Percentiles rank a stretch among this genome's conserved stretches.
Conservation (phyloP, 768 basidiomycete genomes). For the Amanita rubescens region DNA sequence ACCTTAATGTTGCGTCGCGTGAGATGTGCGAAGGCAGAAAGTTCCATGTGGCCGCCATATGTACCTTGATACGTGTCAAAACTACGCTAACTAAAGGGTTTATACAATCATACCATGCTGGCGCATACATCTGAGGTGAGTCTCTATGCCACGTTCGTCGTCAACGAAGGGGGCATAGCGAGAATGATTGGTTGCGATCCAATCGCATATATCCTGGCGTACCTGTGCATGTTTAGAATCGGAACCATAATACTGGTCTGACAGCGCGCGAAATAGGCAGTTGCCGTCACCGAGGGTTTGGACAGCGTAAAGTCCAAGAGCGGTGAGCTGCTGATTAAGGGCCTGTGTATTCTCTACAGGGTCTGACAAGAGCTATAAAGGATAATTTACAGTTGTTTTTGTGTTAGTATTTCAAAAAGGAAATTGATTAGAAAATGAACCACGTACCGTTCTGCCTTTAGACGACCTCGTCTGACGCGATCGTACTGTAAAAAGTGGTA, state of each 20-base stretch:
- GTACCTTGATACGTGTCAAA: conserved; percentile 44
- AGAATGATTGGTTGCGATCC: conserved; percentile 61
- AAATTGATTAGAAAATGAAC: conserved; percentile 4
- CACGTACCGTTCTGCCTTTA: conserved; percentile 25
- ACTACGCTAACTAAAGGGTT: not conserved
- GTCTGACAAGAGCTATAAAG: conserved; percentile 40
- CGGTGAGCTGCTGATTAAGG: conserved; percentile 66
- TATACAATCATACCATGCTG: conserved; percentile 51
- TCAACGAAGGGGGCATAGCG: conserved; percentile 87
- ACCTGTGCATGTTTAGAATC: conserved; percentile 62
- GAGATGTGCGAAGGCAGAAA: conserved; percentile 88
- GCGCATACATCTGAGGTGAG: conserved; percentile 71
- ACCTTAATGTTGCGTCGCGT: conserved; percentile 78
- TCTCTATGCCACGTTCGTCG: conserved; percentile 65
- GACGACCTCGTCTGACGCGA: conserved; percentile 32
- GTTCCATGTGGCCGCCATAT: conserved; percentile 89
- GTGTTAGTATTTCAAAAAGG: conserved; percentile 2
- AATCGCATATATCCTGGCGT: conserved; percentile 73
- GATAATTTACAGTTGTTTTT: conserved; percentile 8
- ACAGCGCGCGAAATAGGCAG: conserved; percentile 87
- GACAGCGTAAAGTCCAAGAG: conserved; percentile 81
- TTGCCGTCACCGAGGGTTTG: conserved; percentile 86
- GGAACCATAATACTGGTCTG: conserved; percentile 80
- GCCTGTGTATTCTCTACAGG: conserved; percentile 57
- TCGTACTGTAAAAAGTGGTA: conserved; percentile 21